A percentile compares a stretch with the other conserved stretches of the same genome.
These are phyloP conservation scores for Apophysomyces sp. DNA, from an alignment of 371 early-diverging fungal species.

Conservation along the genomic window DNA sequence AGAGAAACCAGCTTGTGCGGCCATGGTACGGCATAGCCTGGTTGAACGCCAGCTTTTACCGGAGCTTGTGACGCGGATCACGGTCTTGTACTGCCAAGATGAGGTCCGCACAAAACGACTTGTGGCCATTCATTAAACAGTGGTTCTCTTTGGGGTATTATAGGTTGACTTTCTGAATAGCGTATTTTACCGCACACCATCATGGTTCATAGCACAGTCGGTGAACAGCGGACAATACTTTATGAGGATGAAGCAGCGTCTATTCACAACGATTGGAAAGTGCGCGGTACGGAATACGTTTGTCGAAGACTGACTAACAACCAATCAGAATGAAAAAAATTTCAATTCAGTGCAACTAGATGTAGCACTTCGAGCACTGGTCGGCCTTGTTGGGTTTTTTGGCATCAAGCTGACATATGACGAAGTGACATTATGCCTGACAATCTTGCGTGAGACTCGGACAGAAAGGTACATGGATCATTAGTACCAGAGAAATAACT, in stretches of 20 bases:
- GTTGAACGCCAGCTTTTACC: conserved; percentile 38
- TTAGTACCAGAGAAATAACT: background rate
- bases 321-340: background rate
- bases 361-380: conserved; percentile 33
- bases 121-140: background rate
- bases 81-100: conserved; percentile 35
- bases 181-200: conserved; percentile 27
- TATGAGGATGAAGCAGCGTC: conserved; percentile 29
- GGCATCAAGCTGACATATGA: conserved; percentile 35
- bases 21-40: conserved; percentile 25
- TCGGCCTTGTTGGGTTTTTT: conserved; percentile 39
- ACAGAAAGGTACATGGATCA: conserved; percentile 27
- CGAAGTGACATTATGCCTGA: conserved; percentile 22
- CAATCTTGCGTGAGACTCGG: conserved; percentile 18
- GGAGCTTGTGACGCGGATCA: conserved; percentile 33
- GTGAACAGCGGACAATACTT: conserved; percentile 29
- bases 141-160: background rate
- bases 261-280: conserved; percentile 23
- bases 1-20: conserved; percentile 27
- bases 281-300: conserved; percentile 10
- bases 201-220: conserved; percentile 43
- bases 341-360: conserved; percentile 19
- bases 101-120: conserved; percentile 15
- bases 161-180: conserved; percentile 41
- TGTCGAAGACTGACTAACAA: background rate